Conservation (phyloP, 2,329 filamentous ascomycete genomes). For the Curvularia verruculosa region DNA sequence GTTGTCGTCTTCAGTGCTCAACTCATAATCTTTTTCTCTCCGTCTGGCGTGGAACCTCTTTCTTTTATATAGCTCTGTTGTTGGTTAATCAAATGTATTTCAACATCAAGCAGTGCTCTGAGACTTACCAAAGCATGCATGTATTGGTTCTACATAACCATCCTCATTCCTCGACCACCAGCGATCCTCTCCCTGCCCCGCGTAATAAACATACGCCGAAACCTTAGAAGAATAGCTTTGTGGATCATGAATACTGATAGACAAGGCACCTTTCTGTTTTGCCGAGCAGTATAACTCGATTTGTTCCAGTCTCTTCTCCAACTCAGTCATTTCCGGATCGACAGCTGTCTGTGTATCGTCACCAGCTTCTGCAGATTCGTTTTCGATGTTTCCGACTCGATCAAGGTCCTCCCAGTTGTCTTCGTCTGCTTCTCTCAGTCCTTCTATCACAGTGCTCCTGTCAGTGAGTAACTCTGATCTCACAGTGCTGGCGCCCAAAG, state of each 20-base stretch:
- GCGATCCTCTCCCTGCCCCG: neutral
- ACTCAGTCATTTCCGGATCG: neutral
- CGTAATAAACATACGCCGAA: neutral
- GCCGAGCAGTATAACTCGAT: neutral
- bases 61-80: neutral
- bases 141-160: neutral
- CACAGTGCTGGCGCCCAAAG: neutral
- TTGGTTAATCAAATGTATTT: neutral
- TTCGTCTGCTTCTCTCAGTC: neutral
- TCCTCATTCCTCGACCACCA: neutral
- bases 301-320: neutral
- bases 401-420: neutral
- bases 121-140: neutral
- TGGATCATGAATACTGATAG: neutral
- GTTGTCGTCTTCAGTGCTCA: neutral
- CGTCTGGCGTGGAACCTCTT: neutral
- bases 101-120: neutral
- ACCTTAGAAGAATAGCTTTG: slow-evolving; percentile 1
- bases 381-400: neutral
- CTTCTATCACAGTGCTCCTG: slow-evolving; percentile 1
- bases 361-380: neutral
- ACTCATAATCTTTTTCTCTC: neutral
- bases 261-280: neutral
- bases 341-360: neutral
- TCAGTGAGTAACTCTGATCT: slow-evolving; percentile 1